These are phyloP conservation scores for Malassezia sympodialis DNA, from an alignment of 1,284 basidiomycete genomes.

Conservation along the genomic window DNA sequence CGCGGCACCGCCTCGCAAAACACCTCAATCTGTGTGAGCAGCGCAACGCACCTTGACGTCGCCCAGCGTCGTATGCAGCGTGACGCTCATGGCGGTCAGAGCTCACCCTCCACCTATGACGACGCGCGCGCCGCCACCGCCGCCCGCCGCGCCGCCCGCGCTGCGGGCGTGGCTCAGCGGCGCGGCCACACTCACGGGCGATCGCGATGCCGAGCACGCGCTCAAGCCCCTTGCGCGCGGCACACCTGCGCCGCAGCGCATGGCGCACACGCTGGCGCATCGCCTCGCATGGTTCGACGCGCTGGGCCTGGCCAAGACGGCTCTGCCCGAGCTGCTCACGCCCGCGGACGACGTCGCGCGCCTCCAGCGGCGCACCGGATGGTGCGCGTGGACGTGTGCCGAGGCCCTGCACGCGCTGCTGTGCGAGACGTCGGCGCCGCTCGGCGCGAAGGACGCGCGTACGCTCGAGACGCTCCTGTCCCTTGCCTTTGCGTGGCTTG, in stretches of 20 bases:
- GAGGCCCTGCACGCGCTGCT: not conserved
- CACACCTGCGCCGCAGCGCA: not conserved
- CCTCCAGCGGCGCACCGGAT: conserved; percentile 5
- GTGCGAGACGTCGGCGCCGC: not conserved
- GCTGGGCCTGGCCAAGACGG: not conserved
- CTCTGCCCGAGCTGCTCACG: not conserved
- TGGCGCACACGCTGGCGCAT: not conserved
- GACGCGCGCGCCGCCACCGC: not conserved
- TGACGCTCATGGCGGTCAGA: conserved; percentile 63
- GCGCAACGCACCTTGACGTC: conserved; percentile 71
- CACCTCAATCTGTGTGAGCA: conserved; percentile 64
- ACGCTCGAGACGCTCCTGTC: conserved; percentile 11
- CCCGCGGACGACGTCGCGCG: not conserved
- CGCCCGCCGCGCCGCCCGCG: not conserved
- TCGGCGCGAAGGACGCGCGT: conserved; percentile 6
- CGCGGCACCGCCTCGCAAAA: conserved; percentile 94
- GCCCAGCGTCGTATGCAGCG: conserved; percentile 81
- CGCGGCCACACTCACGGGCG: conserved; percentile 16
- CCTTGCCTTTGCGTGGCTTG: conserved; percentile 6
- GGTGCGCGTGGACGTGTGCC: not conserved
- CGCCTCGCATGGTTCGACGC: conserved; percentile 2
- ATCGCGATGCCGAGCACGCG: conserved; percentile 1
- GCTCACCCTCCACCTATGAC: not conserved
- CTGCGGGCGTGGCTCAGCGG: not conserved
- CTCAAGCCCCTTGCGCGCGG: not conserved